Conservation (phyloP, 805 yeast species). For the Kurtzmaniella fragi region DNA sequence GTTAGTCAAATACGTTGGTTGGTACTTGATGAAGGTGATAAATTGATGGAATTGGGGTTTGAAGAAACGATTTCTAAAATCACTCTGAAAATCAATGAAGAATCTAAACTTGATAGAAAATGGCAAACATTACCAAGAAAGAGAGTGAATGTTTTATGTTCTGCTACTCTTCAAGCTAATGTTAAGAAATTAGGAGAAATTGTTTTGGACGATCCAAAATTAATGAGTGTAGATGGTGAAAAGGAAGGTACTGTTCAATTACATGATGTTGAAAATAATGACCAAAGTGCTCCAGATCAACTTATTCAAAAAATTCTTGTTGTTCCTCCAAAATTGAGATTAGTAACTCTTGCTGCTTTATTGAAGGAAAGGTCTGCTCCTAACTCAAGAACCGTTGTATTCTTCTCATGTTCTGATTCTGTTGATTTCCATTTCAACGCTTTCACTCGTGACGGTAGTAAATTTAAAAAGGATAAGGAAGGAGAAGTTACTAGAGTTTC, state of each 20-base stretch:
- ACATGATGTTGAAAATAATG: conserved; percentile 8
- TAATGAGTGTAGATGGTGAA: conserved; percentile 44
- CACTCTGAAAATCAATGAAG: conserved; percentile 50
- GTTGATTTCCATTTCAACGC: conserved; percentile 87
- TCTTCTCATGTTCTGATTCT: conserved; percentile 92
- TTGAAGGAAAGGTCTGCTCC: conserved; percentile 42
- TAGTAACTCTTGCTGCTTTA: conserved; percentile 72
- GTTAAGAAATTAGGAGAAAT: conserved; percentile 79
- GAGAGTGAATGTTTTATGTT: conserved; percentile 79
- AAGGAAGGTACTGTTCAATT: conserved; percentile 23
- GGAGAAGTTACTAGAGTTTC: conserved; percentile 14
- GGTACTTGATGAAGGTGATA: conserved; percentile 96
- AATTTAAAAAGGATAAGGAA: conserved; percentile 26
- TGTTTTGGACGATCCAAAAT: conserved; percentile 67
- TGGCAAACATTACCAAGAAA: conserved; percentile 61
- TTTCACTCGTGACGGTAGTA: conserved; percentile 56
- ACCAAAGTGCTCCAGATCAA: conserved; percentile 75
- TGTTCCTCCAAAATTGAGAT: conserved; percentile 87
- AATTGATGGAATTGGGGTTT: conserved; percentile 91
- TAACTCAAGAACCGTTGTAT: conserved; percentile 63
- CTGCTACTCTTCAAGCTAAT: conserved; percentile 85
- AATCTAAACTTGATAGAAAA: conserved; percentile 33
- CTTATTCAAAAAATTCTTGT: conserved; percentile 73
- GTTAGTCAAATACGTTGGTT: conserved; percentile 74
- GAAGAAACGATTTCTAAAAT: conserved; percentile 87